These are phyloP conservation scores for Yarrowia alimentaria DNA, from an alignment of 805 yeast species.

Conservation along the genomic window DNA sequence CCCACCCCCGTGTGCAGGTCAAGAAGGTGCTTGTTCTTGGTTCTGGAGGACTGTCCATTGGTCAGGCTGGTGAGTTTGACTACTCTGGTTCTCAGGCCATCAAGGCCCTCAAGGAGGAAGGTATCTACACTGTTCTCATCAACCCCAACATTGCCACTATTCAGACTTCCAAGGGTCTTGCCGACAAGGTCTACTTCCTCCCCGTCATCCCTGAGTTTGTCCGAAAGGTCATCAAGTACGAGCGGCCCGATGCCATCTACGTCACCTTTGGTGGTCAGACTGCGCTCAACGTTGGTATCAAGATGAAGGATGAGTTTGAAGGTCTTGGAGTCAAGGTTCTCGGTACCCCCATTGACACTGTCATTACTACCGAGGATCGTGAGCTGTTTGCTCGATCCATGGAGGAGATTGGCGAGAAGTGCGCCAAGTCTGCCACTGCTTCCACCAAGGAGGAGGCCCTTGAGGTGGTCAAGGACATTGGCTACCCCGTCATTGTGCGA, in stretches of 20 bases:
- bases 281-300: constrained; percentile 92
- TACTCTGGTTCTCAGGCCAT: constrained; percentile 99
- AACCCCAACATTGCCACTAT: constrained; percentile 98
- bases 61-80: constrained; percentile 99
- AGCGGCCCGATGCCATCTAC: constrained; percentile 95
- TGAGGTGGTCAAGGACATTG: constrained; percentile 78
- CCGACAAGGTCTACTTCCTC: constrained; percentile 95
- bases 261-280: constrained; percentile 99
- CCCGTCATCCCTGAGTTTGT: constrained; percentile 98
- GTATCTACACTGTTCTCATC: constrained; percentile 90
- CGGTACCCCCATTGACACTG: constrained; percentile 95
- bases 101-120: constrained; percentile 97
- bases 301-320: constrained; percentile 92
- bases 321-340: constrained; percentile 87
- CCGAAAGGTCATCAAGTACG: constrained; percentile 89
- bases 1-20: constrained; percentile 75
- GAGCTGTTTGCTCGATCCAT: constrained; percentile 91
- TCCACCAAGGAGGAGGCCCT: constrained; percentile 76
- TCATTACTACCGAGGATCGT: constrained; percentile 97
- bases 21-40: constrained; percentile 94
- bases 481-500: constrained; percentile 94
- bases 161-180: constrained; percentile 96
- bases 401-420: constrained; percentile 92
- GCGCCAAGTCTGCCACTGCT: constrained; percentile 92
- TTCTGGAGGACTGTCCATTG: constrained; percentile 97